These are phyloP conservation scores for Backusella circina DNA, from an alignment of 192 early-diverging fungal species.

Conservation along the genomic window DNA sequence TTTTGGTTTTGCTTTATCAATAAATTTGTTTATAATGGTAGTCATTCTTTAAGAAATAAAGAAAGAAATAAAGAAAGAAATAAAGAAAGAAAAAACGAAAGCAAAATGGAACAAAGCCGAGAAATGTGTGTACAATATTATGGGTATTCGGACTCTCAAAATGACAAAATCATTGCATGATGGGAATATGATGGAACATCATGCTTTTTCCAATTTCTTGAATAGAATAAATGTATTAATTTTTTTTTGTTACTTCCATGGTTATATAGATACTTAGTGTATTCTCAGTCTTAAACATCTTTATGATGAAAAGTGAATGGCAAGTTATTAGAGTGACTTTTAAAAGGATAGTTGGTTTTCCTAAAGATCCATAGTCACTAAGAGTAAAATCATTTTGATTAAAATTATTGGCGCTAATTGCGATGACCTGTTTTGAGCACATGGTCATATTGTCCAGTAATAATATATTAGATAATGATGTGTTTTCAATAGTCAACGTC, in stretches of 20 bases:
- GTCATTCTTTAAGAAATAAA: background rate
- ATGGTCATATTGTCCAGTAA: background rate
- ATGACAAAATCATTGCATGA: background rate
- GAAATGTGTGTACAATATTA: background rate
- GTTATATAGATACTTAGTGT: too few species aligned
- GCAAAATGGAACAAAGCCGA: background rate
- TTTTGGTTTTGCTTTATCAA: slow-evolving; percentile 18
- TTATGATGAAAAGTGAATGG: background rate
- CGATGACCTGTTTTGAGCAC: background rate
- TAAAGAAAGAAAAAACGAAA: background rate
- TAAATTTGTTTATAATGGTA: slow-evolving; percentile 4
- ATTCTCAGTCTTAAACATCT: background rate
- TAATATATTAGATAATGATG: background rate
- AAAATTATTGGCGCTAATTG: background rate
- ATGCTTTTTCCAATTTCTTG: background rate
- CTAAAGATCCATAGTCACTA: background rate
- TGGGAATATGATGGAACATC: background rate
- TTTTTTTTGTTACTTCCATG: background rate
- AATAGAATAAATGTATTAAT: background rate
- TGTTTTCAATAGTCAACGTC: background rate
- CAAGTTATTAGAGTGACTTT: background rate
- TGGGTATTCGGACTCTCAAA: background rate
- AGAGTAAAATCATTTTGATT: background rate
- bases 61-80: background rate
- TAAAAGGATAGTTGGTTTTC: too few species aligned